A percentile compares a stretch with the other conserved stretches of the same genome.
These are phyloP conservation scores for Stemphylium beticola DNA, from an alignment of 2,329 filamentous ascomycete genomes.

Conservation along the genomic window DNA sequence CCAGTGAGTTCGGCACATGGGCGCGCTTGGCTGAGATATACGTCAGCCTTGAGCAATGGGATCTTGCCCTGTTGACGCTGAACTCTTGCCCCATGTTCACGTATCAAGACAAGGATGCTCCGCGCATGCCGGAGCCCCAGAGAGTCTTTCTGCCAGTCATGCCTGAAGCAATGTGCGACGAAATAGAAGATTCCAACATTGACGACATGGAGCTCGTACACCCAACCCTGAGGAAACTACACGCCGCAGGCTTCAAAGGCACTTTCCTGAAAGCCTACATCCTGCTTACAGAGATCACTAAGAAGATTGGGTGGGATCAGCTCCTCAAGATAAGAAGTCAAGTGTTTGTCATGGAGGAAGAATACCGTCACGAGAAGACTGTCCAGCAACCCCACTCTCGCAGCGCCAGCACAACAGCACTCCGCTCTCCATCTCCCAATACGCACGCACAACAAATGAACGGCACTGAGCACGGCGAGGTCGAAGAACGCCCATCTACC, in stretches of 20 bases:
- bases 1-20: constrained; percentile 97
- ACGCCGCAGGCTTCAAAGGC: constrained; percentile 88
- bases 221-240: constrained; percentile 80
- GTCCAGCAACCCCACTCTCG: constrained; percentile 56
- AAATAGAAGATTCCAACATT: constrained; percentile 88
- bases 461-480: constrained; percentile 42
- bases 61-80: constrained; percentile 89
- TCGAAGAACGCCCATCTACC: constrained; percentile 21
- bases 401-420: constrained; percentile 79
- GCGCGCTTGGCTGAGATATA: constrained; percentile 92
- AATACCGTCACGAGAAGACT: constrained; percentile 85
- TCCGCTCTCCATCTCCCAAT: constrained; percentile 69
- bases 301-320: constrained; percentile 97
- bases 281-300: constrained; percentile 92
- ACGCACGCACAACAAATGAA: constrained; percentile 44
- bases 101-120: constrained; percentile 97
- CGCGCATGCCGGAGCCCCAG: constrained; percentile 89
- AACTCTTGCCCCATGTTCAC: constrained; percentile 99
- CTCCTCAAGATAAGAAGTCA: constrained; percentile 92
- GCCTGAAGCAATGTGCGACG: constrained; percentile 87
- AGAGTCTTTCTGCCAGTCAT: constrained; percentile 87
- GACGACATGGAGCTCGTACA: constrained; percentile 86
- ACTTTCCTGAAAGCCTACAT: constrained; percentile 96
- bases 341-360: constrained; percentile 99
- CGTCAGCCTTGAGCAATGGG: constrained; percentile 93